phyloP scores from a whole-genome alignment of 345 rosid genomes.

The Salix udensis region DNA sequence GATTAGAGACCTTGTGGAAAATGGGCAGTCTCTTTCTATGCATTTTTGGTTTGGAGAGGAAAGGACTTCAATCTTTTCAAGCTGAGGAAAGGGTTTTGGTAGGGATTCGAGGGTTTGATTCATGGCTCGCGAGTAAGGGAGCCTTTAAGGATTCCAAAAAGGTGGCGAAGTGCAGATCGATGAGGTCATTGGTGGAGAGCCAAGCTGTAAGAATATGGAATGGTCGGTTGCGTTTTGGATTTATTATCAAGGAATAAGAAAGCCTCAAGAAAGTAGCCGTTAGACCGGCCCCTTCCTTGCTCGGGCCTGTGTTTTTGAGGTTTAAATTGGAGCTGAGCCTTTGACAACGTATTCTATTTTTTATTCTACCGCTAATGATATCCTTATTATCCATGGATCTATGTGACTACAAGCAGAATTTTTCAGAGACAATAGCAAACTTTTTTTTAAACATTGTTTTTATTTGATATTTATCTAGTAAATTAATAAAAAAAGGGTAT shows the following conservation, averaged over 20 bases:
- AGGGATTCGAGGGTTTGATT: background rate
- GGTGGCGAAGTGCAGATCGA: background rate
- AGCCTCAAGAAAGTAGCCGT: conserved; percentile 47
- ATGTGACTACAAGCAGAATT: background rate
- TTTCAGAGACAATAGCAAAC: background rate
- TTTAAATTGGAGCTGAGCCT: background rate
- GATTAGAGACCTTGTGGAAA: conserved; percentile 33
- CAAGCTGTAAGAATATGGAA: conserved; percentile 26
- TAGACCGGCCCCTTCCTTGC: background rate
- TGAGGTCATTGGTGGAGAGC: conserved; percentile 13
- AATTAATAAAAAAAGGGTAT: too few species aligned
- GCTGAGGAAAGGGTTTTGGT: background rate
- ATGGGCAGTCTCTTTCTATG: conserved; percentile 18
- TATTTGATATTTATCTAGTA: too few species aligned
- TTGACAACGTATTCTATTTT: background rate
- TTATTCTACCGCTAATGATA: background rate
- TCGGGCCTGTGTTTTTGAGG: background rate
- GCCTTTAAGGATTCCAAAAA: conserved; percentile 4
- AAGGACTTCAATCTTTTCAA: background rate
- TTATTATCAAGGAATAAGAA: conserved; percentile 6
- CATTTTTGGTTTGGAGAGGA: background rate
- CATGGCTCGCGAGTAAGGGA: background rate
- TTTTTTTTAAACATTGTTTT: background rate
- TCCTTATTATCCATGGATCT: too few species aligned
- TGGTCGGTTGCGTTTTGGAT: conserved; percentile 37